Base-by-base conservation (phyloP, 345 rosid genomes). In the Isatis tinctoria region DNA sequence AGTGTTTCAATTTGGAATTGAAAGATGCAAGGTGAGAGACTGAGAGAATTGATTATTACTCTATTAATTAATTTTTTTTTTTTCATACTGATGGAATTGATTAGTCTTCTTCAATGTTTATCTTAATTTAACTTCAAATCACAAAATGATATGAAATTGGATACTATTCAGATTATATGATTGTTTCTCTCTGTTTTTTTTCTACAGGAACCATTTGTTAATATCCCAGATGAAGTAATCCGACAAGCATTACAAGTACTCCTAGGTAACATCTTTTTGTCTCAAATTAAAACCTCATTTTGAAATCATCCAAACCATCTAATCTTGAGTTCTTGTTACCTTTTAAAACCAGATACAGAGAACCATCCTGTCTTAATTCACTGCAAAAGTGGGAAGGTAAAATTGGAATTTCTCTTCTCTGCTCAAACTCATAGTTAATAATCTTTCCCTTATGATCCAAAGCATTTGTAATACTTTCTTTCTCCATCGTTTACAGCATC, bases 311-410 rank as follows among this genome's bases (percentile, higher is more conserved):
- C 10, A 11, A 43, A 66, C 26, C 75, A 0, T 16, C 48, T 14
- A 76, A 13, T 32, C 1, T 68, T 10, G 7, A 0, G 45, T 54
- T 2, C 3, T 62, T 13, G 20, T 57, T 4, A 30, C 27, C 33
- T 33, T 45, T 10, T 10, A 2, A 37, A 41, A 40, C 79, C 79
- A 91, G 92, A 88, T 83, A 84, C 63, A 20, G 77, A 75, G 81
- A 91, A 91, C 53, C 97, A 85, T 69, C 97, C 97, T 11, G 65
- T 88, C 35, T 72, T 91, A 11, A 86, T 88, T 13, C 97, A 91
- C 59, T 91, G 97, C 83, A 88, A 88, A 65, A 83, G 97, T 27
- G 97, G 97, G 1, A 88, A 91, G 94, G 92, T 91, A 79, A 22
- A n/a, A 48, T 2, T 37, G 9, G 68, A 56, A n/a, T 43, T n/a